A percentile compares a stretch with the other conserved stretches of the same genome.
Evolutionary conservation across 2,329 filamentous ascomycete species (phyloP).

Genomic region (Aspergillus brasiliensis): DNA sequence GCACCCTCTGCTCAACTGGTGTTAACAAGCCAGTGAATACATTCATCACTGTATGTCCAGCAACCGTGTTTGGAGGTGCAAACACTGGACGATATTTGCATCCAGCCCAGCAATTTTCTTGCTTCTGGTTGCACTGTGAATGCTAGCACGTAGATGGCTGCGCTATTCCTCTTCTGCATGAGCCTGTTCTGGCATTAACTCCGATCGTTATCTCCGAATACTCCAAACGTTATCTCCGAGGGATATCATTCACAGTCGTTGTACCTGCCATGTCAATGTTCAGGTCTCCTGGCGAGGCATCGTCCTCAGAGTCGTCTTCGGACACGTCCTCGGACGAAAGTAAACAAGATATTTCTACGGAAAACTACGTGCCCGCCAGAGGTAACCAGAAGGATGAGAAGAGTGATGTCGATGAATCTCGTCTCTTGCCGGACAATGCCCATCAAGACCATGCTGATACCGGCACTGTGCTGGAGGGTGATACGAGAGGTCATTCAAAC

Average conservation of each 20-base stretch:
- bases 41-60: too few species aligned
- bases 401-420: slow-evolving; percentile 10
- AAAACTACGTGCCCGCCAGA: not conserved
- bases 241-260: not conserved
- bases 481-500: slow-evolving; percentile 41
- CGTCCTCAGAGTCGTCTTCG: slow-evolving; percentile 43
- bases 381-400: not conserved
- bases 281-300: slow-evolving; percentile 40
- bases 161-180: not conserved
- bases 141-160: slow-evolving; percentile 3
- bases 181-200: not conserved
- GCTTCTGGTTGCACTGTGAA: not conserved
- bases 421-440: slow-evolving; percentile 4
- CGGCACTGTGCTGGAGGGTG: slow-evolving; percentile 31
- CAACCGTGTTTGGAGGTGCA: not conserved
- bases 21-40: not conserved
- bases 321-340: slow-evolving; percentile 34
- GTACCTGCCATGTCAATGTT: slow-evolving; percentile 43
- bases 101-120: not conserved
- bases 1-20: not conserved
- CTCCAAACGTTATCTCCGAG: not conserved
- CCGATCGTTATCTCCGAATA: not conserved
- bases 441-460: slow-evolving; percentile 9
- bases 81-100: not conserved
- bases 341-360: slow-evolving; percentile 19